A percentile compares a stretch with the other conserved stretches of the same genome.
phyloP scores from a whole-genome alignment of 169 alveolate genomes.

The Babesia divergens region DNA sequence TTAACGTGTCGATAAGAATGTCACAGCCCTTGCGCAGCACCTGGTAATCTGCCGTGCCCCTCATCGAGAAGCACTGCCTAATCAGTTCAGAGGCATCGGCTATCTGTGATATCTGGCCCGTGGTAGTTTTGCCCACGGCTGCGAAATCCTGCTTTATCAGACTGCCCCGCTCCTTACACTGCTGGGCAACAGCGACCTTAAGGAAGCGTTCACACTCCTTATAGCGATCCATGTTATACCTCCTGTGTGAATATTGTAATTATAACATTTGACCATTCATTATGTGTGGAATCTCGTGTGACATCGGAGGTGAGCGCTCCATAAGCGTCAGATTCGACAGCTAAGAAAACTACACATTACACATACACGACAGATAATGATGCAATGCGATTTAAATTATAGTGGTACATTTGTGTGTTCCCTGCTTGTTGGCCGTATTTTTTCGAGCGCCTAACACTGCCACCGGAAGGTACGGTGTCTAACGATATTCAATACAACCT shows the following conservation, averaged over 20 bases:
- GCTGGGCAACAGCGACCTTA: conserved; percentile 20
- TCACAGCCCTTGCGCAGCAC: background rate
- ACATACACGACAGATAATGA: no score
- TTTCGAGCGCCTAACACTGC: background rate
- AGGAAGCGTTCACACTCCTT: conserved; percentile 12
- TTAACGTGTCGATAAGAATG: conserved; percentile 8
- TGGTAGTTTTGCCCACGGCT: background rate
- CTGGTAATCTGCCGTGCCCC: background rate
- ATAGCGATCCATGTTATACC: conserved; percentile 11
- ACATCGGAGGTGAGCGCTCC: no score
- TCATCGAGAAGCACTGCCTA: background rate
- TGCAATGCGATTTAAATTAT: no score
- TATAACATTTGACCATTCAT: no score
- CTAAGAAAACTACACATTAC: no score
- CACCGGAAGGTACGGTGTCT: background rate
- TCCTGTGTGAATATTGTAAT: background rate
- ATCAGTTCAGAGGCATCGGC: background rate
- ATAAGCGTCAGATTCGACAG: no score
- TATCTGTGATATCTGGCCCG: background rate
- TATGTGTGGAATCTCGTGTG: background rate
- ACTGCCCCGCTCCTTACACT: conserved; percentile 14
- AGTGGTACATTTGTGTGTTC: no score
- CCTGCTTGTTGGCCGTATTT: no score
- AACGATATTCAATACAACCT: conserved; percentile 36
- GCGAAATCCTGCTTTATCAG: conserved; percentile 26